phyloP scores from a whole-genome alignment of 805 yeast species.

The Nakazawaea ernobii region DNA sequence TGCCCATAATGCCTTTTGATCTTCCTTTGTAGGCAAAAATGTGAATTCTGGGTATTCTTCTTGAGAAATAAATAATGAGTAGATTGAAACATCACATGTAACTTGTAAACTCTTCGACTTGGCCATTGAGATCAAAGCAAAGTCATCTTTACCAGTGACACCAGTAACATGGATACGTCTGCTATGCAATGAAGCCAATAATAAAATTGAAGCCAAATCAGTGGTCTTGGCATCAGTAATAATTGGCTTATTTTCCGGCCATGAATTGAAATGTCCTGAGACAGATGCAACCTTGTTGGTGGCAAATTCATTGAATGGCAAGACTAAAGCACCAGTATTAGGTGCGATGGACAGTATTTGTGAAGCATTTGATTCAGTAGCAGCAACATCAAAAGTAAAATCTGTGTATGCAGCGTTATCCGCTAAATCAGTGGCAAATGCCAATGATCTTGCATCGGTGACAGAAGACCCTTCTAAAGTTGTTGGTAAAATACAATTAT shows the following conservation, averaged over 20 bases:
- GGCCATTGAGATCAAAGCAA: conserved; percentile 78
- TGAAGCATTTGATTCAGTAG: conserved; percentile 61
- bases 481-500: conserved; percentile 73
- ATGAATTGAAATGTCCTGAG: conserved; percentile 69
- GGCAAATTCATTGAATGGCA: conserved; percentile 72
- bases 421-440: conserved; percentile 53
- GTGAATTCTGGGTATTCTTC: conserved; percentile 65
- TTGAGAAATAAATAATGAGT: conserved; percentile 69
- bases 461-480: conserved; percentile 58
- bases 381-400: conserved; percentile 78
- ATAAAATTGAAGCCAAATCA: conserved; percentile 85
- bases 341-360: conserved; percentile 56
- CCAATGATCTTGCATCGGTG: conserved; percentile 59
- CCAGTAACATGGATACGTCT: conserved; percentile 86
- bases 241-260: conserved; percentile 84
- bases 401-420: conserved; percentile 69
- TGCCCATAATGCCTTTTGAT: conserved; percentile 79
- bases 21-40: conserved; percentile 75
- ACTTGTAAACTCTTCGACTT: conserved; percentile 77
- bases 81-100: conserved; percentile 85
- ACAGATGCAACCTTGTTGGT: conserved; percentile 68
- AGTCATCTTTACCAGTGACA: conserved; percentile 74
- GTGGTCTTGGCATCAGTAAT: conserved; percentile 90
- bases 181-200: conserved; percentile 82
- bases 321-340: conserved; percentile 70